These are phyloP conservation scores for Sanguinoderma infundibulare DNA, from an alignment of 1,284 basidiomycete species.

Conservation along the genomic window DNA sequence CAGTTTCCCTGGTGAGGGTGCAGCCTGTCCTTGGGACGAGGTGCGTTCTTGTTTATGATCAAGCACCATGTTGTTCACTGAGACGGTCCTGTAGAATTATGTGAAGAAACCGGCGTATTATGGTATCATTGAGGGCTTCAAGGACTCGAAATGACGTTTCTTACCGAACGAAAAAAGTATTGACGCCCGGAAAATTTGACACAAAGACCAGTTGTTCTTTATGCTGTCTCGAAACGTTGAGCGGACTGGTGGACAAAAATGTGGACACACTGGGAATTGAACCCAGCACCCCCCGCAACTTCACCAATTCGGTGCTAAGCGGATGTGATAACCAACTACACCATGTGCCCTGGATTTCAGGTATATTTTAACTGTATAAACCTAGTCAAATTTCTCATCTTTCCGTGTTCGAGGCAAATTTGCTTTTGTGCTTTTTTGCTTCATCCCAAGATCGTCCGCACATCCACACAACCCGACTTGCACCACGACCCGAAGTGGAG, in stretches of 20 bases:
- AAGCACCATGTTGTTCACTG: background rate
- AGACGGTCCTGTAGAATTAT: slow-evolving; percentile 14
- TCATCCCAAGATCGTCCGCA: too few relatives aligned
- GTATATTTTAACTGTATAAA: background rate
- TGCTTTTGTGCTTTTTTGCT: too few relatives aligned
- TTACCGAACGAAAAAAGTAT: too few relatives aligned
- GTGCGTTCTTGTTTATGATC: slow-evolving; percentile 33
- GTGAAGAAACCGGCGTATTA: slow-evolving; percentile 29
- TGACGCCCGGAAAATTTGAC: too few relatives aligned
- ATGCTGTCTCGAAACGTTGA: too few relatives aligned
- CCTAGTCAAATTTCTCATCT: too few relatives aligned
- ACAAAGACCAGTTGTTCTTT: too few relatives aligned
- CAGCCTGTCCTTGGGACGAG: slow-evolving; percentile 52
- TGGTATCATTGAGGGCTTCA: slow-evolving; percentile 27
- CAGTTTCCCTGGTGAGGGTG: slow-evolving; percentile 53
- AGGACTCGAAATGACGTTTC: background rate
- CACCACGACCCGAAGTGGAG: too few relatives aligned
- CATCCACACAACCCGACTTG: too few relatives aligned
- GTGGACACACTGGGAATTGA: slow-evolving; percentile 28
- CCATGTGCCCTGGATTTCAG: slow-evolving; percentile 14
- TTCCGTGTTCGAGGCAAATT: too few relatives aligned
- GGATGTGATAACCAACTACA: slow-evolving; percentile 28
- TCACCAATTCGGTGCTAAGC: slow-evolving; percentile 13
- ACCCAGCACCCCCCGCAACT: slow-evolving; percentile 25
- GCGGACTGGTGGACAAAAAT: too few relatives aligned